Conservation (phyloP, 2,329 filamentous ascomycete species). For the Lomentospora prolificans region DNA sequence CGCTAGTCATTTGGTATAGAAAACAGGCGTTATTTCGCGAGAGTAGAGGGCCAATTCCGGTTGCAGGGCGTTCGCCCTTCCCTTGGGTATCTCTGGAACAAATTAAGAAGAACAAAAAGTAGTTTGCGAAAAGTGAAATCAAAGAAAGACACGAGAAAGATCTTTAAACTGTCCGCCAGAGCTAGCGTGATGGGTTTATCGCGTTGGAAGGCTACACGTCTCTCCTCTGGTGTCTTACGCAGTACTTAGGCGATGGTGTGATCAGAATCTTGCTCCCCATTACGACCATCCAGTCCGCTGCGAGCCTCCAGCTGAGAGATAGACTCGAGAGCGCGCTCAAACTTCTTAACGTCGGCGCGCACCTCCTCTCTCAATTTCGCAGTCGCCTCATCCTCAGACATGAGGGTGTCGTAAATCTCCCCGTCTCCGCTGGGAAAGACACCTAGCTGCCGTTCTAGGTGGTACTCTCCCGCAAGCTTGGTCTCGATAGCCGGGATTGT, state of each 20-base stretch:
- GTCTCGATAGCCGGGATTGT: conserved; percentile 35
- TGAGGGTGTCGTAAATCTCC: conserved; percentile 29
- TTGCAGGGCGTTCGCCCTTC: too few relatives aligned
- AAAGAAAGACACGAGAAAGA: too few relatives aligned
- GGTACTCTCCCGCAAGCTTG: conserved; percentile 23
- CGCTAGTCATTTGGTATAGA: too few relatives aligned
- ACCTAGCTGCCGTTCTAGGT: conserved; percentile 34
- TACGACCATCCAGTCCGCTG: conserved; percentile 1
- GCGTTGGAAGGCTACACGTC: too few relatives aligned
- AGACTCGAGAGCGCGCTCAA: conserved; percentile 33
- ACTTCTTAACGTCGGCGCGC: conserved; percentile 34
- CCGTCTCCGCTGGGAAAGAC: conserved; percentile 21
- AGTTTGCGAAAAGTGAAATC: too few relatives aligned
- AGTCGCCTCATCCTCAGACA: conserved; percentile 38
- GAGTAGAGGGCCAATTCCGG: too few relatives aligned
- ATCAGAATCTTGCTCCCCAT: not conserved
- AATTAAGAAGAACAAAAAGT: too few relatives aligned
- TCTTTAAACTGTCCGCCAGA: too few relatives aligned
- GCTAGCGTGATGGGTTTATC: too few relatives aligned
- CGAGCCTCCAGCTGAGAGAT: conserved; percentile 21
- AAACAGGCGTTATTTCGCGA: too few relatives aligned
- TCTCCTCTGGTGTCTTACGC: too few relatives aligned
- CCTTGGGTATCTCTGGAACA: too few relatives aligned
- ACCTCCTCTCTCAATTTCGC: conserved; percentile 30
- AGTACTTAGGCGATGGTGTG: not conserved